Evolutionary conservation across 768 basidiomycete species (phyloP).

Genomic region (Rhodotorula graminis): DNA sequence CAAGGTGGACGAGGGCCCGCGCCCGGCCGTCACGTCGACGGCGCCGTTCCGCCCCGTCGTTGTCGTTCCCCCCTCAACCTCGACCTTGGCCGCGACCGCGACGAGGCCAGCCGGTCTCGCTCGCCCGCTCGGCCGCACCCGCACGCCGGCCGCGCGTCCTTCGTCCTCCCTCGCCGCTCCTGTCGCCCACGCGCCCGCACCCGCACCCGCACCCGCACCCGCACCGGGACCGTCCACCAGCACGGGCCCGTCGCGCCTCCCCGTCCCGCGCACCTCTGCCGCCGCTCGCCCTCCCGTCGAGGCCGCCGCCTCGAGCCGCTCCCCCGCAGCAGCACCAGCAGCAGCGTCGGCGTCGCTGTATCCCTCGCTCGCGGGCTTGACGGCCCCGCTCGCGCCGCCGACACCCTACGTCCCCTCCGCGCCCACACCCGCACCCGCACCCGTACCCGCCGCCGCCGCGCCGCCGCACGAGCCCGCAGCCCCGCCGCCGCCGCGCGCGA

Average conservation of each 20-base stretch:
- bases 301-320: too few species aligned
- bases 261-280: not conserved
- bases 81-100: too few species aligned
- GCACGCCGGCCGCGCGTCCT: not conserved
- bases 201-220: too few species aligned
- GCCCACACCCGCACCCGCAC: not conserved
- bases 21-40: constrained; percentile 4
- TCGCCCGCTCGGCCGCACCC: not conserved
- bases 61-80: not conserved
- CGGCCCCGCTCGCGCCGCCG: constrained; percentile 1
- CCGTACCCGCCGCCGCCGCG: not conserved
- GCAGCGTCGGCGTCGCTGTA: constrained; percentile 10
- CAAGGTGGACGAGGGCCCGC: not conserved
- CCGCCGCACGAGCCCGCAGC: too few species aligned
- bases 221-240: too few species aligned
- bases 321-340: too few species aligned
- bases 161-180: too few species aligned
- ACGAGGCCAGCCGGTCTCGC: not conserved
- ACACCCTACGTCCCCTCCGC: not conserved
- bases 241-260: constrained; percentile 7
- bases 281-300: not conserved
- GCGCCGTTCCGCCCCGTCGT: constrained; percentile 22
- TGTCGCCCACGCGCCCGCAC: too few species aligned
- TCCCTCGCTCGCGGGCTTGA: constrained; percentile 16
- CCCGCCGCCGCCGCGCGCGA: not conserved